Evolutionary conservation across 371 early-diverging fungal species (phyloP), one percentile per base, ranked within the genome.

Genomic region (Aphelidium insulamus): DNA sequence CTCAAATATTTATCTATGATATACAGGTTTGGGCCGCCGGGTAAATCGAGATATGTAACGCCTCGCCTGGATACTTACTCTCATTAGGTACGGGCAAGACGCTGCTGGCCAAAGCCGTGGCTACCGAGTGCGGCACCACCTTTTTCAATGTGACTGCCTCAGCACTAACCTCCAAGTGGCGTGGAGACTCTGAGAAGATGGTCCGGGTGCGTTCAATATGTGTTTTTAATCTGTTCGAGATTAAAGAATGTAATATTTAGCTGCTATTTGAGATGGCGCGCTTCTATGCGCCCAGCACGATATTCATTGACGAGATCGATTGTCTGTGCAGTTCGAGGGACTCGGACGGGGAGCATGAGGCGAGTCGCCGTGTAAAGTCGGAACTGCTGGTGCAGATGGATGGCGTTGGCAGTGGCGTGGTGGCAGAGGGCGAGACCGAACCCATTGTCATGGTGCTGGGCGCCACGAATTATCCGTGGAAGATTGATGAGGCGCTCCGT

Each of bases 21-120:
- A n/a, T n/a, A n/a, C n/a, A n/a, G n/a, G n/a, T n/a, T n/a, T n/a
- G n/a, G n/a, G n/a, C n/a, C n/a, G n/a, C n/a, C n/a, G n/a, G n/a
- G n/a, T n/a, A n/a, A n/a, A n/a, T n/a, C n/a, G n/a, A n/a, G n/a
- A n/a, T n/a, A n/a, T n/a, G n/a, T n/a, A n/a, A n/a, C n/a, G n/a
- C n/a, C n/a, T n/a, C n/a, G n/a, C n/a, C n/a, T n/a, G n/a, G n/a
- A n/a, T n/a, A n/a, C n/a, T n/a, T n/a, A n/a, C n/a, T n/a, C n/a
- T n/a, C 66, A 9, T 73, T 73, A n/a, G 69, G 70, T 32, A 62
- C 73, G 0, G 63, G 75, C 17, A 66, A 74, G 46, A 62, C 72
- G 10, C 40, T 77, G 28, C 55, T 74, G 36, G 65, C 70, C 1
- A 62, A 59, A 33, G 65, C 65, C n/a, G 59, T 64, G 7, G 65